Conservation (phyloP, 192 early-diverging fungal species). For the Coemansia sp. region DNA sequence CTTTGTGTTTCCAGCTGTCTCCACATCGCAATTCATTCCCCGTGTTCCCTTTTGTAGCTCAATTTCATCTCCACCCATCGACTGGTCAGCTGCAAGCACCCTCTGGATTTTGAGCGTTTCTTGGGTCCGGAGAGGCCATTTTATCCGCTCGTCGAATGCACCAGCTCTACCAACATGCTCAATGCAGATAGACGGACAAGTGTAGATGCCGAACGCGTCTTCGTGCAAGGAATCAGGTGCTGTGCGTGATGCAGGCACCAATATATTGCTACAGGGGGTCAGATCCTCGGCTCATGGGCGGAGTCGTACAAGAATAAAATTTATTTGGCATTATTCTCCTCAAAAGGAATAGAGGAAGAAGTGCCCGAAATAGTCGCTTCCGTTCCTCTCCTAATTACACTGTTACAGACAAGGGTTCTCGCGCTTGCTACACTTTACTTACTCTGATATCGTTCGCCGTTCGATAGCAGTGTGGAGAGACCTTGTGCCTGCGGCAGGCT, state of each 20-base stretch:
- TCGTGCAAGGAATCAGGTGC: not conserved
- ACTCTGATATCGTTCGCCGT: too few species aligned
- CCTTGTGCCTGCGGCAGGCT: too few species aligned
- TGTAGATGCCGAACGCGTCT: not conserved
- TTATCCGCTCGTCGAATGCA: not conserved
- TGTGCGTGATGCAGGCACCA: not conserved
- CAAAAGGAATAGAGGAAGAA: too few species aligned
- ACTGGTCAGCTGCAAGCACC: not conserved
- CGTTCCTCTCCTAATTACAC: too few species aligned
- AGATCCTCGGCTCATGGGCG: too few species aligned
- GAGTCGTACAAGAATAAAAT: too few species aligned
- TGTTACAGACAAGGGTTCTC: too few species aligned
- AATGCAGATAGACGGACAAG: not conserved
- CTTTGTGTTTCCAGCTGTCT: too few species aligned
- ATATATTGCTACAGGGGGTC: not conserved
- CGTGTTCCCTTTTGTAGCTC: not conserved
- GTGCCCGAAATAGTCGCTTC: too few species aligned
- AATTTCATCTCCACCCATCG: not conserved
- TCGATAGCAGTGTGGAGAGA: too few species aligned
- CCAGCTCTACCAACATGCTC: not conserved
- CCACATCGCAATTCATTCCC: constrained; percentile 56
- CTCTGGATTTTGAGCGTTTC: not conserved
- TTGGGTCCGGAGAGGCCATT: not conserved
- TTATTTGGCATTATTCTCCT: too few species aligned
- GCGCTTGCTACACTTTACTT: too few species aligned